Base-by-base conservation (phyloP, 2,329 filamentous ascomycete genomes). In the Grosmannia serpens region DNA sequence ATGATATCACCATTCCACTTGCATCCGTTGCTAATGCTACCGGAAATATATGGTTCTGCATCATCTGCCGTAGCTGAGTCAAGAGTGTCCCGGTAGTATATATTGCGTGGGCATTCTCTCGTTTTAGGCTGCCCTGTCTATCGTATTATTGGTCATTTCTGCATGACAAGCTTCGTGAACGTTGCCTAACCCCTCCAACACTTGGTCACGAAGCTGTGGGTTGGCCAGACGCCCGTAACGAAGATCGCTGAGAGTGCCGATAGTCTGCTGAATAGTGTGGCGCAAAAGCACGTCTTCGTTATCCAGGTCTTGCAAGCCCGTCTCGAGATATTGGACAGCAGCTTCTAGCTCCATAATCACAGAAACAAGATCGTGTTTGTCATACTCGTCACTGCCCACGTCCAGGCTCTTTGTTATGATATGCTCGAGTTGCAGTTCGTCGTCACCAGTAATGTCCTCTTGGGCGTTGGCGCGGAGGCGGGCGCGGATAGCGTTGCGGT, bases 241-340 rank as follows among this genome's bases (percentile, higher is more conserved):
- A 58, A 95, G 76, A 70, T 95, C 89, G 70, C 89, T 95, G 68
- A 96, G 74, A 53, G 81, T 83, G 35, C 86, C 86, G 20, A 94
- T 80, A 0, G 80, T 85, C 58, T 83, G 78, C 63, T 79, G 78
- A 56, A 94, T 79, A 13, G 82, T 80, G 4, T 79, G 75, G 7
- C 87, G 70, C 3, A 90, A 73, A 1, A 70, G 69, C 0, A 77
- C 75, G 57, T 87, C 83, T 64, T 92, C 86, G 38, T 79, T 74
- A 64, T 89, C 81, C 5, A 91, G 75, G 46, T 74, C 75, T 59
- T 77, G 74, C 58, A 92, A 82, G 67, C 94, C 86, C 24, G 76
- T 77, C 66, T 91, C 82, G 31, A 95, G 73, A 60, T 83, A 81
- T 20, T 74, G 70, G 47, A 80, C 79, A 3, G 90, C 88, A 54